Evolutionary conservation across 345 rosid species (phyloP), one percentile per base, ranked within the genome.

Genomic region (Abelmoschus esculentus): DNA sequence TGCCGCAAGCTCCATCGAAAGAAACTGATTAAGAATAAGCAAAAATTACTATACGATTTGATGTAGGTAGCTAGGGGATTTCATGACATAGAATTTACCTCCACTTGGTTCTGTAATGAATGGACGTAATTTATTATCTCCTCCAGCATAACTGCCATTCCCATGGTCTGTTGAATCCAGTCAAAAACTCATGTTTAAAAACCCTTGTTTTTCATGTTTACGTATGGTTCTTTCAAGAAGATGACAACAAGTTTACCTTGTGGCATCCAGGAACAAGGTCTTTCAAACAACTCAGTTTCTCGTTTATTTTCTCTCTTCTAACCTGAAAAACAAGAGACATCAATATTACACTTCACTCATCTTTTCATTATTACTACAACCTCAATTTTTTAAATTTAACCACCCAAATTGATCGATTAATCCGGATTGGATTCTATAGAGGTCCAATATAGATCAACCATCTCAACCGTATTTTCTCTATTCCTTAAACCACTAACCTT

Each of bases 91-190:
- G 12, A 54, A 54, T 54, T 54, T 18, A 54, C 58, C 58, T 54
- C 58, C 8, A 54, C 58, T 54, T 54, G 58, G 18, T 54, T 54
- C 58, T 54, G 58, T 18, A 54, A 54, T 54, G 58, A 54, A 54
- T 54, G 58, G 7, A 54, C 58, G 7, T 54, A 87, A 70, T 78
- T 87, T 56, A 83, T 87, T 7, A 85, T 87, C 63, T 83, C 92
- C 50, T 85, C 92, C 61, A 87, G 57, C 90, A 83, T 85, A 64
- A 83, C 84, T 6, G 92, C 86, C 92, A 87, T 80, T 36, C 92
- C 92, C 90, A 85, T 85, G 4, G 84, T 78, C 92, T 87, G 84
- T 52, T 7, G 10, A 66, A 70, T 63, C 49, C 66, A 74, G 3
- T 36, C 56, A 64, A 19, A 60, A 50, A 42, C 29, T 14, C 52